Evolutionary conservation across 2,329 filamentous ascomycete species (phyloP), one percentile per base, ranked within the genome.

Genomic region (Hypoxylon sp.): DNA sequence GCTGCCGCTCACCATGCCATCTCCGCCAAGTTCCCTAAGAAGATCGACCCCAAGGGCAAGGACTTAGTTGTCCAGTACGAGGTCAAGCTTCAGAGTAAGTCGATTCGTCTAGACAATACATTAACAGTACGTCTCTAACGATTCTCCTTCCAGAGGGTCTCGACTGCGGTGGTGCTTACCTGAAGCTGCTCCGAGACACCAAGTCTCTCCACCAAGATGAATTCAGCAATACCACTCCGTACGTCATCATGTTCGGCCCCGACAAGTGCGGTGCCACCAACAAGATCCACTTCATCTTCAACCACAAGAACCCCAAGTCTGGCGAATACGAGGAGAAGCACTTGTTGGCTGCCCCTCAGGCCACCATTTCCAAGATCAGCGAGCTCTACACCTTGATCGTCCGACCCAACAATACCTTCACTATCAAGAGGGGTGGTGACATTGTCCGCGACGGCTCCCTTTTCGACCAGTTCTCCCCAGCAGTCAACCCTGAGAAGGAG

Each of bases 251-350:
- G 96, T 99, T 99, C 79, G 96, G 96, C 73, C 96, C 96, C 75
- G 96, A 99, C 86, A 98, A 98, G 91, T 99, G 96, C 80, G 96
- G 96, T 81, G 88, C 93, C 79, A 98, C 93, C 81, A 99, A 99
- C 91, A 98, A 98, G 91, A 92, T 96, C 55, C 87, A 89, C 82
- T 97, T 99, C 85, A 99, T 99, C 81, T 97, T 99, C 89, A 96
- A 96, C 83, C 96, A 99, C 91, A 99, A 98, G 92, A 99, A 98
- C 89, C 96, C 96, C 79, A 97, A 97, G 92, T 97, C 93, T 48
- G 95, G 95, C 84, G 93, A 97, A 82, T 99, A 99, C 77, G 95
- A 99, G 88, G 96, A 99, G 92, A 99, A 99, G 91, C 96, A 99
- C 83, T 87, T 99, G 70, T 89, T 87, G 78, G 87, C 87, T 75